A percentile compares a stretch with the other conserved stretches of the same genome.
Evolutionary conservation across 176 grass and related monocot species (phyloP).

Genomic region (Rhynchospora pubera): DNA sequence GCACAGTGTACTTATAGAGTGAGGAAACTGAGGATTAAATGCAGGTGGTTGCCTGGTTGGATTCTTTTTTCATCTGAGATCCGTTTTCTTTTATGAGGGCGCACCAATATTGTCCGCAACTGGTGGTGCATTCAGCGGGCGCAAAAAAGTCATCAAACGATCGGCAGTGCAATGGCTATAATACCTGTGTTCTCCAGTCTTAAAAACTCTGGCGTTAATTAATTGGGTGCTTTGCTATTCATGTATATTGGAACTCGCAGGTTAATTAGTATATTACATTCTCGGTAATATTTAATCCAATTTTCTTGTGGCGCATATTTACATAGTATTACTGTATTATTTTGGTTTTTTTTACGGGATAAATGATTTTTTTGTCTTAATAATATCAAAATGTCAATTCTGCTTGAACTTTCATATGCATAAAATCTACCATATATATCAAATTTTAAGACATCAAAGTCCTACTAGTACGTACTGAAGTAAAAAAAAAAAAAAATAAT

Average conservation of each 20-base stretch:
- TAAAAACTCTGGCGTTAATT: not conserved
- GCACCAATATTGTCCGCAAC: not conserved
- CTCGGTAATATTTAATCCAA: not conserved
- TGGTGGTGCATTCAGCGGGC: not conserved
- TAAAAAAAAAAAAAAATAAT: no score
- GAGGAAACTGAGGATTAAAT: slow-evolving; percentile 37
- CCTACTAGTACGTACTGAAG: no score
- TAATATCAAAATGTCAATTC: no score
- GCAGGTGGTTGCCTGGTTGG: slow-evolving; percentile 52
- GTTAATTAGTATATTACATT: not conserved
- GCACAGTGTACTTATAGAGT: slow-evolving; percentile 39
- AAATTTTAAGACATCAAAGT: no score
- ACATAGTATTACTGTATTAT: not conserved
- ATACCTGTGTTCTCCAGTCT: not conserved
- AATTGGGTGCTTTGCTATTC: no score
- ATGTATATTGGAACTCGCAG: not conserved
- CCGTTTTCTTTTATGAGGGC: not conserved
- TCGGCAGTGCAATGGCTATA: not conserved
- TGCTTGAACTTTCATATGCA: no score
- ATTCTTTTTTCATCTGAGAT: not conserved
- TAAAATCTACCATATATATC: no score
- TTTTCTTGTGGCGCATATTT: not conserved
- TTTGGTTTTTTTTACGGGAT: not conserved
- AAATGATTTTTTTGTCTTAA: no score
- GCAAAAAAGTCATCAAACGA: slow-evolving; percentile 8